These are phyloP conservation scores for Cunninghamia lanceolata DNA, from an alignment of 75 land plant genomes.

Conservation along the genomic window DNA sequence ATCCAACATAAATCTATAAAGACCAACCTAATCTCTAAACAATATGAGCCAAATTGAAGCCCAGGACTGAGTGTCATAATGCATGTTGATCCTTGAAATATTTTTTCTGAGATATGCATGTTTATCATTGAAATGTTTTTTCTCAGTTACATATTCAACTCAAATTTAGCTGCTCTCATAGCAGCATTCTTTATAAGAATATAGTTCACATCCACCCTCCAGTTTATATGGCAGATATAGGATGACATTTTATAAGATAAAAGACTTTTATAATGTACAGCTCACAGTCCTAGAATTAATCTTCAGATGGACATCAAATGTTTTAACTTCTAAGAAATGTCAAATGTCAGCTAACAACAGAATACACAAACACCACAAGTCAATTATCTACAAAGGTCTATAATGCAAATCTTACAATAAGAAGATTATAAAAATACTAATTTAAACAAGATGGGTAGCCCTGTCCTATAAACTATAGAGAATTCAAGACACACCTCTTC, in stretches of 20 bases:
- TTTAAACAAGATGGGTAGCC: neutral
- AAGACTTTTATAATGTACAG: neutral
- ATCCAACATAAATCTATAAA: neutral
- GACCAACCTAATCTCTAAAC: neutral
- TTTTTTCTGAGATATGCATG: neutral
- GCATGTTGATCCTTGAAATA: neutral
- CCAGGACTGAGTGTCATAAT: neutral
- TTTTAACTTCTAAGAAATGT: neutral
- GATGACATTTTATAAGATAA: neutral
- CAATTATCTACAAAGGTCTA: neutral
- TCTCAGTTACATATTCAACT: neutral
- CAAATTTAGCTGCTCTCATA: neutral
- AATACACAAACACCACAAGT: neutral
- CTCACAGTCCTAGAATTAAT: neutral
- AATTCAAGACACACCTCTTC: slow-evolving; percentile 8
- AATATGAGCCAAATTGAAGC: neutral
- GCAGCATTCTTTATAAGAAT: neutral
- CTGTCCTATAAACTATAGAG: neutral
- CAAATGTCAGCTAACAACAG: neutral
- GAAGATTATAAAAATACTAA: neutral
- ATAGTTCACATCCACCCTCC: neutral
- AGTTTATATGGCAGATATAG: neutral
- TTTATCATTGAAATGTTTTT: neutral
- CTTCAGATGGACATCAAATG: neutral
- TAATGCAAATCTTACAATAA: neutral